phyloP scores from a whole-genome alignment of 2,329 filamentous ascomycete species.

The Dactylellina cionopaga region DNA sequence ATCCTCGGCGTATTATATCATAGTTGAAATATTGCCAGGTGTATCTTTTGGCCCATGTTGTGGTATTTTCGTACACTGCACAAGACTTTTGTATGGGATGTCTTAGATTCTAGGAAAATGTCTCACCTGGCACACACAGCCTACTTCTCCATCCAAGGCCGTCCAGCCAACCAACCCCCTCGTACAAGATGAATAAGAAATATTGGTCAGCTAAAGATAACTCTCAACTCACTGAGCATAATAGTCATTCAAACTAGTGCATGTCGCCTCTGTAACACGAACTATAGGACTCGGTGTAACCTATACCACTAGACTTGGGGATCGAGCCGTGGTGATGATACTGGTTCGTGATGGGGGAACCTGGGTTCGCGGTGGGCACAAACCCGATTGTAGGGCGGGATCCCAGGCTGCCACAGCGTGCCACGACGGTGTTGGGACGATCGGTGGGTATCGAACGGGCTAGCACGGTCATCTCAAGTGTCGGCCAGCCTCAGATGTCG shows the following conservation, averaged over 20 bases:
- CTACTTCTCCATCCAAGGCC: background rate
- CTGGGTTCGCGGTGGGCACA: slow-evolving; percentile 24
- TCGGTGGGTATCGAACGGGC: slow-evolving; percentile 19
- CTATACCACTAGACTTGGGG: slow-evolving; percentile 59
- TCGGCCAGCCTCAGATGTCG: too few relatives aligned
- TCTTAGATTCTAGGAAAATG: slow-evolving; percentile 43
- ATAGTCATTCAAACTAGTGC: slow-evolving; percentile 59
- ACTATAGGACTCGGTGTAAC: slow-evolving; percentile 58
- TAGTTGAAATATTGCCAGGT: background rate
- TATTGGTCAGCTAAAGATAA: too few relatives aligned
- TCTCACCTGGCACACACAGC: slow-evolving; percentile 8
- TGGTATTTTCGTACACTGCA: too few relatives aligned
- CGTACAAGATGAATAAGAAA: too few relatives aligned
- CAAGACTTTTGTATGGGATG: too few relatives aligned
- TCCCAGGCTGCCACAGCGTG: slow-evolving; percentile 4
- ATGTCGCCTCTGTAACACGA: slow-evolving; percentile 58
- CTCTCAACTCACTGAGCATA: slow-evolving; percentile 61
- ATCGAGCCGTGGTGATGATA: background rate
- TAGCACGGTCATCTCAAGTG: too few relatives aligned
- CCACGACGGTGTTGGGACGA: slow-evolving; percentile 4
- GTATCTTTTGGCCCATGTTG: too few relatives aligned
- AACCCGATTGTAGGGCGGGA: slow-evolving; percentile 5
- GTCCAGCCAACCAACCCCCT: too few relatives aligned
- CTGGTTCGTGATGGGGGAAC: background rate
- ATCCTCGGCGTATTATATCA: too few relatives aligned